Percentiles rank a stretch among this genome's conserved stretches.
phyloP scores from a whole-genome alignment of 1,284 basidiomycete species.

The Hemileia vastatrix region DNA sequence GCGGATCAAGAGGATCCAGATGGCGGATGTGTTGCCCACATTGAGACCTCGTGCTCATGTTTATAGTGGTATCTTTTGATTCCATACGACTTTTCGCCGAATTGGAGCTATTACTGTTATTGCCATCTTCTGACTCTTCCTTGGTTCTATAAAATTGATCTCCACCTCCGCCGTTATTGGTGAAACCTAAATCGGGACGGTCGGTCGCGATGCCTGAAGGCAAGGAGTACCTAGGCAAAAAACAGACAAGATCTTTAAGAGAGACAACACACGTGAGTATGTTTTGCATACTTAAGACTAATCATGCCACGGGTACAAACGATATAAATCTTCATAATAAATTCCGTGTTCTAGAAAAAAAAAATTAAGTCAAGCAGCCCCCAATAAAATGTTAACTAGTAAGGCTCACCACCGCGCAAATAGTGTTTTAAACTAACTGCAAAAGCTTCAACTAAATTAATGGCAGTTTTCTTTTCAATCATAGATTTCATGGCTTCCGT shows the following conservation, averaged over 20 bases:
- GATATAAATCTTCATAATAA: slow-evolving; percentile 8
- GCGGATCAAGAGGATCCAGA: slow-evolving; percentile 15
- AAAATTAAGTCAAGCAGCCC: too few species aligned
- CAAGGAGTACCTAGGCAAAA: not conserved
- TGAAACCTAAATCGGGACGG: slow-evolving; percentile 2
- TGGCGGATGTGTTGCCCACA: too few species aligned
- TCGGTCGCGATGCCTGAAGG: slow-evolving; percentile 3
- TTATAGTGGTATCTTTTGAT: too few species aligned
- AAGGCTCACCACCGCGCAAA: slow-evolving; percentile 18
- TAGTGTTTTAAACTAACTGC: slow-evolving; percentile 15
- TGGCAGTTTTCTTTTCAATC: slow-evolving; percentile 17
- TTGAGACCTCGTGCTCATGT: too few species aligned
- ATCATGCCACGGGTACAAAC: not conserved
- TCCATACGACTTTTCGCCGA: too few species aligned
- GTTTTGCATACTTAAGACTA: not conserved
- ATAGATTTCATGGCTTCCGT: slow-evolving; percentile 7
- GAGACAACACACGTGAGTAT: not conserved
- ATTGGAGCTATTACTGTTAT: too few species aligned
- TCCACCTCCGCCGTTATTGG: too few species aligned
- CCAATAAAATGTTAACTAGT: too few species aligned
- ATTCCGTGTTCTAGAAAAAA: slow-evolving; percentile 1
- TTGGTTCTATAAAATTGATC: too few species aligned
- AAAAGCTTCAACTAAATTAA: slow-evolving; percentile 16
- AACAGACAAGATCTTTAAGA: not conserved
- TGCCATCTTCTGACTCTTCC: too few species aligned